Conservation (phyloP, 2,329 filamentous ascomycete species). For the Acephala macrosclerotiorum region DNA sequence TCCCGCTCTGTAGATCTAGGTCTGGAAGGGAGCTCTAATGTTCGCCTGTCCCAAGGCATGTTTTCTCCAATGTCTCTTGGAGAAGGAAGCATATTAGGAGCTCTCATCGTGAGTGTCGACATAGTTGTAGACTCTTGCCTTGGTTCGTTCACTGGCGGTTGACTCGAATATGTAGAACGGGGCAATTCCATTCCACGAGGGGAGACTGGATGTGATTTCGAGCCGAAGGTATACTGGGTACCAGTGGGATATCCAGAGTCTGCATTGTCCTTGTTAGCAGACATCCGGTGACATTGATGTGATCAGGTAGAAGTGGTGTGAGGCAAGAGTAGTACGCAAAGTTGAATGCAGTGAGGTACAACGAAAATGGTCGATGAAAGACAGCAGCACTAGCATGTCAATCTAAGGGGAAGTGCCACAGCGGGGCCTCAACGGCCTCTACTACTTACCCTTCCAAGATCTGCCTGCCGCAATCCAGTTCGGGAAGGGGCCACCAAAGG, state of each 20-base stretch:
- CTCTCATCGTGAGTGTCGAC: conserved; percentile 28
- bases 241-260: conserved; percentile 10
- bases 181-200: conserved; percentile 30
- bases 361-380: not conserved
- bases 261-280: conserved; percentile 26
- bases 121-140: conserved; percentile 15
- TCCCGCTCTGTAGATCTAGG: conserved; percentile 26
- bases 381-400: conserved; percentile 4
- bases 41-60: conserved; percentile 24
- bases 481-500: conserved; percentile 13
- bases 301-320: not conserved
- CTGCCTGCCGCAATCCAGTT: not conserved
- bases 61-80: conserved; percentile 12
- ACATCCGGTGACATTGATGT: conserved; percentile 15
- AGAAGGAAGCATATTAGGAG: conserved; percentile 22
- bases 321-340: not conserved
- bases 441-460: conserved; percentile 31
- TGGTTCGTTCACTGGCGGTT: conserved; percentile 13
- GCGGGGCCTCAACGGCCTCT: not conserved
- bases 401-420: conserved; percentile 7
- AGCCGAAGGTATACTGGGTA: not conserved
- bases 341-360: not conserved
- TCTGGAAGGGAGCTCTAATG: conserved; percentile 19
- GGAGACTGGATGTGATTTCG: not conserved
- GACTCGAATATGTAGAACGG: conserved; percentile 23